Evolutionary conservation across 2,329 filamentous ascomycete genomes (phyloP).

Genomic region (Colletotrichum aenigma): DNA sequence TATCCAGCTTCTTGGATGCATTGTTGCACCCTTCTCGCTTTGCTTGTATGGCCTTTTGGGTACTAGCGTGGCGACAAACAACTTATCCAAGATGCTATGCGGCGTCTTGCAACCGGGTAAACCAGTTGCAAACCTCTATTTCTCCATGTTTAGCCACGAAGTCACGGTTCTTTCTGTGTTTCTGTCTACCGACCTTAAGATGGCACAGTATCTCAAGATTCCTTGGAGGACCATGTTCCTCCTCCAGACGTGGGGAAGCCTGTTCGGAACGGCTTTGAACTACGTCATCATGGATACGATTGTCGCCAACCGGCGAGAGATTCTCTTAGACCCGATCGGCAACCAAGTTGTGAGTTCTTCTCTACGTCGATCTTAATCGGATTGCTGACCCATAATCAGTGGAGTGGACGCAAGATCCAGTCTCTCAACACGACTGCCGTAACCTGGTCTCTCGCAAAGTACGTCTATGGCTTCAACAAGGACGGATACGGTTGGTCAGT

Average conservation of each 20-base stretch:
- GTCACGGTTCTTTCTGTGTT: constrained; percentile 34
- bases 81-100: constrained; percentile 48
- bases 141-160: constrained; percentile 40
- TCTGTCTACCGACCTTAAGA: constrained; percentile 62
- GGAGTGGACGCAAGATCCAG: constrained; percentile 53
- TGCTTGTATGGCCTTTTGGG: constrained; percentile 15
- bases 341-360: constrained; percentile 10
- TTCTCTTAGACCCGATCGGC: constrained; percentile 31
- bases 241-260: constrained; percentile 53
- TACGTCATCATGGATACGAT: constrained; percentile 51
- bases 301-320: constrained; percentile 42
- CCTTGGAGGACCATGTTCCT: constrained; percentile 71
- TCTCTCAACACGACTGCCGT: constrained; percentile 43
- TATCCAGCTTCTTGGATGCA: constrained; percentile 3
- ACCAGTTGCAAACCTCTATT: constrained; percentile 48
- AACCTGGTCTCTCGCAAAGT: constrained; percentile 28
- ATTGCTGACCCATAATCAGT: constrained; percentile 23
- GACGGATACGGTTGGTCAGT: constrained; percentile 14
- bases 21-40: constrained; percentile 16
- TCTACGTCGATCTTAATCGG: rapidly evolving
- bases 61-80: constrained; percentile 29
- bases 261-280: constrained; percentile 47
- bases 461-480: constrained; percentile 21
- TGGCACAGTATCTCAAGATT: constrained; percentile 76
- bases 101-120: constrained; percentile 48